Percentiles rank a stretch among this genome's conserved stretches.
phyloP scores from a whole-genome alignment of 169 alveolate species.

The Babesia ovis region DNA sequence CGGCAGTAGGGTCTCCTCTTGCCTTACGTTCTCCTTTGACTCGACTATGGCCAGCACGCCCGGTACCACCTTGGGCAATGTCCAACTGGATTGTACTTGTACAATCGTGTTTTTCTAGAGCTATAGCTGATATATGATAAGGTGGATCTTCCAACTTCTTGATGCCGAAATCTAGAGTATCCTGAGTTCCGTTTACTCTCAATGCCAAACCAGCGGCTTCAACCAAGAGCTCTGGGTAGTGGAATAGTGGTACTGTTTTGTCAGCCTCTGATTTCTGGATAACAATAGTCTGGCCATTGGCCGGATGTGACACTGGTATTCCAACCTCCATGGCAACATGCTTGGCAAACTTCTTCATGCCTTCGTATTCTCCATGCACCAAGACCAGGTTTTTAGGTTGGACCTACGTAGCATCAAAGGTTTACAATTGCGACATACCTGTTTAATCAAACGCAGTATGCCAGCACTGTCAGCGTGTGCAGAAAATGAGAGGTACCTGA shows the following conservation, averaged over 20 bases:
- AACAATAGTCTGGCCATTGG: slow-evolving; percentile 50
- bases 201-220: slow-evolving; percentile 33
- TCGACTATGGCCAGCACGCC: background rate
- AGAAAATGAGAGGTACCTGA: slow-evolving; percentile 94
- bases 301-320: slow-evolving; percentile 62
- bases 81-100: background rate
- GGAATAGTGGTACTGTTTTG: slow-evolving; percentile 8
- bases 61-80: background rate
- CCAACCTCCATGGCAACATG: slow-evolving; percentile 54
- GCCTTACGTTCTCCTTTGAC: background rate
- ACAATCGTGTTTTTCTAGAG: background rate
- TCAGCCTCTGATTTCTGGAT: slow-evolving; percentile 1
- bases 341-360: slow-evolving; percentile 88
- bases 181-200: background rate
- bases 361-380: slow-evolving; percentile 98
- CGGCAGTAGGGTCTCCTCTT: background rate
- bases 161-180: slow-evolving; percentile 5
- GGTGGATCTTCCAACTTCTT: slow-evolving; percentile 16
- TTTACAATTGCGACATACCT: slow-evolving; percentile 68
- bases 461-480: slow-evolving; percentile 99
- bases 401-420: slow-evolving; percentile 36
- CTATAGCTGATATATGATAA: background rate
- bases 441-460: slow-evolving; percentile 85
- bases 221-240: slow-evolving; percentile 32
- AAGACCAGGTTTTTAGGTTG: slow-evolving; percentile 90